Base-by-base conservation (phyloP, 495 filamentous ascomycete genomes). In the Talaromyces proteolyticus region DNA sequence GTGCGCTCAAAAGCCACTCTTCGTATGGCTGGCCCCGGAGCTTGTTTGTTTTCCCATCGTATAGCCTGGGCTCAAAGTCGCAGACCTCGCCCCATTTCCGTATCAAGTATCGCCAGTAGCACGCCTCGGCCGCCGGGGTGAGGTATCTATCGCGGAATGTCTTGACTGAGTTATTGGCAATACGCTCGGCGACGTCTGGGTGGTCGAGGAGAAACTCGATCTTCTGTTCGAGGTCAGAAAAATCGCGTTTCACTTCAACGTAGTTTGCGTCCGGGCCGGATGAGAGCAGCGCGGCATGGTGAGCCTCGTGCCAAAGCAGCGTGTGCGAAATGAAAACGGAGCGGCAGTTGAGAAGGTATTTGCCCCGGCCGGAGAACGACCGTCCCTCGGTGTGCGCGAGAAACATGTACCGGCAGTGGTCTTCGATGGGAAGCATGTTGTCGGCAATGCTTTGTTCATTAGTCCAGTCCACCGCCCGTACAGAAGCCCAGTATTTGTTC, bases 371-470 rank as follows among this genome's bases (percentile, higher is more conserved):
- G 5, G 78, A 81, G 66, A 76, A 84, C 23, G 64, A 68, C 49
- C 61, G 67, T 20, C 78, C 83, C 57, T 84, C 80, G 0, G 78
- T 76, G 22, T 86, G 78, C 2, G 73, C 72, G 12, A 82, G 57
- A 56, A 77, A 83, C 65, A 75, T 73, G 53, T 82, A 87, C 7
- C 64, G 60, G 54, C 82, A 86, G 49, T 81, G 74, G n/a, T 86
- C 78, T 39, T 76, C 69, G 37, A 80, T 76, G 1, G 65, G 60
- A 22, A 75, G 58, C 4, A 73, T 58, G 50, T 73, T 74, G 40
- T 55, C 58, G 7, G 60, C 55, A 12, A 71, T 40, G 21, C 64
- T 60, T 17, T 66, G 59, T 41, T 63, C 57, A 41, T 70, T 57
- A 7, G 61, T 59, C 79, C 77, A 81, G 47, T 72, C 63, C 41